Base-by-base conservation (phyloP, 2,329 filamentous ascomycete species). In the Aspergillus sp. region DNA sequence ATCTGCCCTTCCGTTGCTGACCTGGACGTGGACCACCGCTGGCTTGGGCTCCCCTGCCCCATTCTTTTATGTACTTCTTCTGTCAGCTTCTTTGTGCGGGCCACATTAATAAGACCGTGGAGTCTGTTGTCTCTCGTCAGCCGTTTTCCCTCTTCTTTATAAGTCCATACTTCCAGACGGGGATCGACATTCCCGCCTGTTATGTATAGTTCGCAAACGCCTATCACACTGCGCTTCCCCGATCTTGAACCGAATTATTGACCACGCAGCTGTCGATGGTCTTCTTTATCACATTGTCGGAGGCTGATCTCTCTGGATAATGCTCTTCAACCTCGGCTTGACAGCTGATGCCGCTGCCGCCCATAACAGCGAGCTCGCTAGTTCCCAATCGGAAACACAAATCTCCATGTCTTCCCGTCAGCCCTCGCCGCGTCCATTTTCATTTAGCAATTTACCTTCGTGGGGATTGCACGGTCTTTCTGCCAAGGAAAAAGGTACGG, bases 291-390 rank as follows among this genome's bases (percentile, higher is more conserved):
- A 45, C 47, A n/a, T 45, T 24, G 49, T 41, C 56, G 52, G 39
- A 51, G 58, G 48, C 56, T 53, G 50, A 53, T 58, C 56, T 48
- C 56, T 53, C 58, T 58, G 61, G 64, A 71, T 61, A 66, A 77
- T 76, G 75, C 67, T 76, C 55, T 68, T 76, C 58, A 76, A 75
- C 62, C 68, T 78, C 61, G 76, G 75, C 54, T 64, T 76, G 63
- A 73, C 76, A 63, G 76, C 76, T 63, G 72, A 78, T 65, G 75
- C 73, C 60, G 75, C 75, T 64, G 75, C 76, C 58, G 73, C 73
- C 32, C 76, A 77, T 64, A 60, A 68, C 48, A 68, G 69, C 68
- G 75, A 77, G 52, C 62, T 67, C 54, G 66, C 63, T 51, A 60
- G 54, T 48, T 55, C 64, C 32, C 58, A 66, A 42, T 45, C 63